Evolutionary conservation across 257 asterid genomes (phyloP).

Genomic region (Nicotiana tabacum): DNA sequence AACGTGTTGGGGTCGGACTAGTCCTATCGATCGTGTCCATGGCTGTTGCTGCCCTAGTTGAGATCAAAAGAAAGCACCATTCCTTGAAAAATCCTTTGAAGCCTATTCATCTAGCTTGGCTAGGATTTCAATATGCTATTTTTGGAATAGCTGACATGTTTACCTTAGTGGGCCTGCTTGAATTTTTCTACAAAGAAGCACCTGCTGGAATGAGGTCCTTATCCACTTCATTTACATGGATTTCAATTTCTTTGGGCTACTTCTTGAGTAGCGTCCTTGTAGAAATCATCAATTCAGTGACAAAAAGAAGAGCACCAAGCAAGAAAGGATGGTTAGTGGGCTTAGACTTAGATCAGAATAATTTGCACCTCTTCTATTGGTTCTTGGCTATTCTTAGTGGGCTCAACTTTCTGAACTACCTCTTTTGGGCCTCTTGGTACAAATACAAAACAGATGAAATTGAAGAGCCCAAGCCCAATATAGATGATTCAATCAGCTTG

Average conservation of each 20-base stretch:
- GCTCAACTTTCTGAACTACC: constrained; percentile 57
- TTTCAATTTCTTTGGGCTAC: constrained; percentile 61
- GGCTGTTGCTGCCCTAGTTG: constrained; percentile 56
- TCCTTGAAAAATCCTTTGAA: constrained; percentile 28
- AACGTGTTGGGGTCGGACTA: constrained; percentile 66
- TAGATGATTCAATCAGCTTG: constrained; percentile 5
- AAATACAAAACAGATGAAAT: constrained; percentile 40
- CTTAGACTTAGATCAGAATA: constrained; percentile 41
- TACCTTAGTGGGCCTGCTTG: constrained; percentile 66
- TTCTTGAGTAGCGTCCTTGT: constrained; percentile 69
- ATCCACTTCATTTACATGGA: constrained; percentile 64
- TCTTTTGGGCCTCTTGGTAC: constrained; percentile 69
- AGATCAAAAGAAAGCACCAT: constrained; percentile 50
- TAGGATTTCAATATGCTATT: constrained; percentile 52
- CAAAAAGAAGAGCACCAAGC: constrained; percentile 30
- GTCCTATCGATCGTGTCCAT: constrained; percentile 59
- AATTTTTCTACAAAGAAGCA: constrained; percentile 76
- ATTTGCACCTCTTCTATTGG: constrained; percentile 64
- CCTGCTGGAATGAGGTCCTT: constrained; percentile 78
- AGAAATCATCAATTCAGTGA: constrained; percentile 45
- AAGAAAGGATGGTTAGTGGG: constrained; percentile 69
- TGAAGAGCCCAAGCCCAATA: constrained; percentile 8
- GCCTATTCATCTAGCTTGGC: constrained; percentile 66
- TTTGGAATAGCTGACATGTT: constrained; percentile 89
- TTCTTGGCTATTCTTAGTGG: constrained; percentile 66